Conservation (phyloP, 371 early-diverging fungal species). For the Apophysomyces sp. region DNA sequence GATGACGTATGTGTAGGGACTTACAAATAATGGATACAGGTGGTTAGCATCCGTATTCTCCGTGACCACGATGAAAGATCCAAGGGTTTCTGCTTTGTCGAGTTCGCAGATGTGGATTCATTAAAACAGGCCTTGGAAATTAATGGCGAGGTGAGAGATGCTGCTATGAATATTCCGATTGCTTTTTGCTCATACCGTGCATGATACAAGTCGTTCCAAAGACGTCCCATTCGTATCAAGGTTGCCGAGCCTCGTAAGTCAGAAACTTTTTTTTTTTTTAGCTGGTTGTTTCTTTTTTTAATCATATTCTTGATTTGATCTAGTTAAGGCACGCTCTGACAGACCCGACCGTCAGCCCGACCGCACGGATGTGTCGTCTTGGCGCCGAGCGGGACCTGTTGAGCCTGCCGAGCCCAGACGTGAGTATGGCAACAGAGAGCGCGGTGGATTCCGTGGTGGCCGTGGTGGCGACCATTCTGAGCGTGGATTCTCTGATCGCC, state of each 20-base stretch:
- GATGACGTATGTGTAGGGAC: not conserved
- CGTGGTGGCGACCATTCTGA: slow-evolving; percentile 29
- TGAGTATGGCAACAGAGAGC: slow-evolving; percentile 38
- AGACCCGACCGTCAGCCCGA: slow-evolving; percentile 37
- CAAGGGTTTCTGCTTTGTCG: slow-evolving; percentile 94
- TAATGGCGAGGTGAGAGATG: slow-evolving; percentile 48
- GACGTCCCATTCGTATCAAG: slow-evolving; percentile 79
- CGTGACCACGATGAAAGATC: slow-evolving; percentile 75
- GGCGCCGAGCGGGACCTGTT: slow-evolving; percentile 52
- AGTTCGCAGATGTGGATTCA: slow-evolving; percentile 84
- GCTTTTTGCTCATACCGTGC: not conserved
- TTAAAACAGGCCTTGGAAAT: slow-evolving; percentile 77
- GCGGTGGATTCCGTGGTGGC: slow-evolving; percentile 46
- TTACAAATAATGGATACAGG: slow-evolving; percentile 24
- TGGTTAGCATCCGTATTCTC: slow-evolving; percentile 65
- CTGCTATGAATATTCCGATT: not conserved
- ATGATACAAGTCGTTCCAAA: slow-evolving; percentile 50
- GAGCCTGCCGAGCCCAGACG: slow-evolving; percentile 46
- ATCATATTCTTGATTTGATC: not conserved
- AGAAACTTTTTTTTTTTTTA: not conserved
- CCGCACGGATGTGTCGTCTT: slow-evolving; percentile 50
- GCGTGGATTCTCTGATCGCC: slow-evolving; percentile 44
- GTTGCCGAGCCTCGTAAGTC: slow-evolving; percentile 85
- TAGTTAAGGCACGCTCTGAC: slow-evolving; percentile 36
- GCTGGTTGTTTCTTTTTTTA: not conserved